Evolutionary conservation across 768 basidiomycete species (phyloP).

Genomic region (Chiua virens): DNA sequence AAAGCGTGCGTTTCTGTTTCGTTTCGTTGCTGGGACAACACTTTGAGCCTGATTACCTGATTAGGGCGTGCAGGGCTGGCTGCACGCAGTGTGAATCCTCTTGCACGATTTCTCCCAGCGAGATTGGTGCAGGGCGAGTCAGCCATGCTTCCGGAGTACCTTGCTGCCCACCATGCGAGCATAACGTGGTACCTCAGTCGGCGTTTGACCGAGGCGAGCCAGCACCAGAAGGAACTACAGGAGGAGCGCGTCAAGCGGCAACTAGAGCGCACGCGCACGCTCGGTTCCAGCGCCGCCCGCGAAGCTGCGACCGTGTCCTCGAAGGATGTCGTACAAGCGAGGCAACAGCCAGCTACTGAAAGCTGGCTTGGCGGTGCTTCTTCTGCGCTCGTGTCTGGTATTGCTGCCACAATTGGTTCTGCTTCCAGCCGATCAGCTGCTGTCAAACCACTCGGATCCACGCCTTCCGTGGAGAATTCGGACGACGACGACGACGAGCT

Average conservation of each 20-base stretch:
- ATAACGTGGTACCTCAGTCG: conserved; percentile 90
- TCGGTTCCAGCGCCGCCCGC: conserved; percentile 77
- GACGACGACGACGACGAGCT: conserved; percentile 78
- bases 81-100: conserved; percentile 61
- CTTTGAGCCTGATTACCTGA: conserved; percentile 15
- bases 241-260: conserved; percentile 91
- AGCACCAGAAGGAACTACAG: conserved; percentile 84
- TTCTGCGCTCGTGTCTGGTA: conserved; percentile 51
- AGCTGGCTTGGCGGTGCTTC: conserved; percentile 65
- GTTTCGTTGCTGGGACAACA: conserved; percentile 13
- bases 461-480: conserved; percentile 40
- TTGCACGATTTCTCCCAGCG: conserved; percentile 69
- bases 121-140: conserved; percentile 65
- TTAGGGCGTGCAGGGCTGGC: conserved; percentile 68
- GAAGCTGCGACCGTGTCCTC: conserved; percentile 52
- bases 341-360: conserved; percentile 29
- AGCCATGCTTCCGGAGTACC: conserved; percentile 52
- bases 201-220: conserved; percentile 75
- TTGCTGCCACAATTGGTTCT: conserved; percentile 62
- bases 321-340: conserved; percentile 25
- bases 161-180: conserved; percentile 89
- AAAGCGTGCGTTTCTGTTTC: conserved; percentile 60
- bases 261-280: conserved; percentile 75
- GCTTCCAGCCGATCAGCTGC: conserved; percentile 34
- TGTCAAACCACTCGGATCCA: conserved; percentile 24